Percentiles rank a stretch among this genome's conserved stretches.
phyloP scores from a whole-genome alignment of 352 stramenopile species.

The Phytophthora idaei region DNA sequence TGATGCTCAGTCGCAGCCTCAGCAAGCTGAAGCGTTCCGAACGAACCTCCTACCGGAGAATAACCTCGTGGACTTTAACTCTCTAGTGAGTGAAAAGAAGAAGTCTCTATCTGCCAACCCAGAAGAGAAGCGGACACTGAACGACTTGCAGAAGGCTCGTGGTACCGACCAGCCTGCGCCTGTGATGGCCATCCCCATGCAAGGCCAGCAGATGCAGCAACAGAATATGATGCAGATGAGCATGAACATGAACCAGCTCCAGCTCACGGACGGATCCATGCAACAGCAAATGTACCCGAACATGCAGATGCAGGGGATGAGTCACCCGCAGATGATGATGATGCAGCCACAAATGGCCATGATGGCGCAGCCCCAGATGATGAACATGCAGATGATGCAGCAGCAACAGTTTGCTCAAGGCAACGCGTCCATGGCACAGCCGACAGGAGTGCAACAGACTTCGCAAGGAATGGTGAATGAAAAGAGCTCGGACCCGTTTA shows the following conservation, averaged over 20 bases:
- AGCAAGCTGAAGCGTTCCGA: constrained; percentile 37
- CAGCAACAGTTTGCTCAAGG: constrained; percentile 31
- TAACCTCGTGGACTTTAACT: constrained; percentile 65
- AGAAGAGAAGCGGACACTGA: constrained; percentile 53
- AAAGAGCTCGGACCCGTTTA: constrained; percentile 32
- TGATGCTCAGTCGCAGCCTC: constrained; percentile 9
- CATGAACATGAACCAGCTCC: constrained; percentile 50
- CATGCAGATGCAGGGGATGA: constrained; percentile 42
- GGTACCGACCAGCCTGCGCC: constrained; percentile 36
- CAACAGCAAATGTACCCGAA: constrained; percentile 45
- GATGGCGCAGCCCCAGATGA: constrained; percentile 46
- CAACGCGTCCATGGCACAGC: constrained; percentile 12
- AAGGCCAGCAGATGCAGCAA: constrained; percentile 39
- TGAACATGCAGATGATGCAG: constrained; percentile 37
- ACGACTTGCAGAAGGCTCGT: constrained; percentile 63
- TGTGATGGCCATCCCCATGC: constrained; percentile 48
- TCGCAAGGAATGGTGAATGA: constrained; percentile 10
- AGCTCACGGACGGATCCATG: constrained; percentile 32
- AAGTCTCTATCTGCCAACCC: constrained; percentile 31
- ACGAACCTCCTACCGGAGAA: constrained; percentile 70
- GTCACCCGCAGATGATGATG: constrained; percentile 42
- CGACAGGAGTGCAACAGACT: constrained; percentile 13
- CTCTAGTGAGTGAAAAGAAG: constrained; percentile 65
- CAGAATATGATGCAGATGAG: constrained; percentile 45
- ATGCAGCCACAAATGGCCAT: constrained; percentile 52